A percentile compares a stretch with the other conserved stretches of the same genome.
Evolutionary conservation across 257 asterid genomes (phyloP).

Genomic region (Nyctanthes arbortristis): DNA sequence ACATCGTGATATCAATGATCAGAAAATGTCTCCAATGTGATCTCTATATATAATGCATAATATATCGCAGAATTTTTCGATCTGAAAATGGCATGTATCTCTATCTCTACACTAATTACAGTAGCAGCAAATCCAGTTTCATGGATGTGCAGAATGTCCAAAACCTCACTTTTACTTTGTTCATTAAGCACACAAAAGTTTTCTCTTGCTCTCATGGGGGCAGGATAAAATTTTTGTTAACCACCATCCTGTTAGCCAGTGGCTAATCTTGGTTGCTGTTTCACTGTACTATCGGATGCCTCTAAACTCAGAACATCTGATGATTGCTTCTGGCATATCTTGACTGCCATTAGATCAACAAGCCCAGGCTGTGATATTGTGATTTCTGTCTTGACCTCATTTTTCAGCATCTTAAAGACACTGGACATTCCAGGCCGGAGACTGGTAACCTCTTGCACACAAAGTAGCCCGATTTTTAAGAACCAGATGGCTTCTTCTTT

Average conservation of each 20-base stretch:
- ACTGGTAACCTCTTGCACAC: slow-evolving; percentile 66
- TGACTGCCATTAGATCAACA: slow-evolving; percentile 65
- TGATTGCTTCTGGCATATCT: slow-evolving; percentile 39
- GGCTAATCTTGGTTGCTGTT: slow-evolving; percentile 17
- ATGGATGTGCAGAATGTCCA: neutral
- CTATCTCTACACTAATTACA: slow-evolving; percentile 15
- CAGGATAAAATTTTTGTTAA: too few relatives aligned
- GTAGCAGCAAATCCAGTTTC: neutral
- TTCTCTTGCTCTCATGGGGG: too few relatives aligned
- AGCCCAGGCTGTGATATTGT: slow-evolving; percentile 58
- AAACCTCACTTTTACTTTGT: neutral
- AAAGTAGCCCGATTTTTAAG: slow-evolving; percentile 66
- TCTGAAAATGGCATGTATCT: slow-evolving; percentile 8
- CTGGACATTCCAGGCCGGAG: slow-evolving; percentile 67
- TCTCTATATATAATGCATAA: slow-evolving; percentile 14
- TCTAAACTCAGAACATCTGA: slow-evolving; percentile 43
- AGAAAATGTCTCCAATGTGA: neutral
- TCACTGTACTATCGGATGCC: slow-evolving; percentile 36
- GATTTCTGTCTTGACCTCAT: slow-evolving; percentile 36
- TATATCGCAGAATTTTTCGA: neutral
- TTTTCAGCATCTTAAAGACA: slow-evolving; percentile 60
- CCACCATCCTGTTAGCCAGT: neutral
- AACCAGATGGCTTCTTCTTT: slow-evolving; percentile 51
- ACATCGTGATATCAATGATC: too few relatives aligned
- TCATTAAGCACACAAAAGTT: too few relatives aligned